A percentile compares a stretch with the other conserved stretches of the same genome.
phyloP scores from a whole-genome alignment of 306 rosid species.

The Pyrus bretschneideri region DNA sequence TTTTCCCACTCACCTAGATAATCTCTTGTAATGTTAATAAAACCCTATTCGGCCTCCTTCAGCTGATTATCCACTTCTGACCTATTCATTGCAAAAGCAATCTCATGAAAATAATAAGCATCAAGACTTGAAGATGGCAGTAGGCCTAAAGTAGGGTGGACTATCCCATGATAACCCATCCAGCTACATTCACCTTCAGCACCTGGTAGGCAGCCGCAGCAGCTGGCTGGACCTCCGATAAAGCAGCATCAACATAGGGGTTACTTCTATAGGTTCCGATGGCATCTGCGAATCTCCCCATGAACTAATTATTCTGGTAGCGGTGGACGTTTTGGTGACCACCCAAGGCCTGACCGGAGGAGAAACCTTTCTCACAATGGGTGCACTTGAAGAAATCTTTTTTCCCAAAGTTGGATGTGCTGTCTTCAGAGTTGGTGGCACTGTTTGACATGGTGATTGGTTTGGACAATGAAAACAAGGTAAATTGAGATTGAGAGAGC shows the following conservation, averaged over 20 bases:
- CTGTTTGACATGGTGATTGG: too few species aligned
- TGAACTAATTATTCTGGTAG: background rate
- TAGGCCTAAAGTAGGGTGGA: background rate
- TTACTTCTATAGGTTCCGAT: background rate
- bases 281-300: background rate
- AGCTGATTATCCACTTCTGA: background rate
- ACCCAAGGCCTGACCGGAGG: background rate
- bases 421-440: background rate
- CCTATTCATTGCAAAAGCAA: background rate
- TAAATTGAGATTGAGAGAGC: background rate
- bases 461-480: background rate
- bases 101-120: background rate
- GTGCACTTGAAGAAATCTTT: background rate
- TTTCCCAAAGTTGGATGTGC: background rate
- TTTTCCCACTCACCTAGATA: background rate
- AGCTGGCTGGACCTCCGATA: background rate
- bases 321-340: constrained; percentile 10
- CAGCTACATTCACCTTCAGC: background rate
- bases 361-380: background rate
- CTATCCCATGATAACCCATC: background rate
- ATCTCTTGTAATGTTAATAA: background rate
- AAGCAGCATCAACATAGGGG: background rate
- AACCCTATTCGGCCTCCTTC: background rate
- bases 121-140: background rate
- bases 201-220: background rate